These are phyloP conservation scores for Diospyros lotus DNA, from an alignment of 148 eudicot genomes.

Conservation along the genomic window DNA sequence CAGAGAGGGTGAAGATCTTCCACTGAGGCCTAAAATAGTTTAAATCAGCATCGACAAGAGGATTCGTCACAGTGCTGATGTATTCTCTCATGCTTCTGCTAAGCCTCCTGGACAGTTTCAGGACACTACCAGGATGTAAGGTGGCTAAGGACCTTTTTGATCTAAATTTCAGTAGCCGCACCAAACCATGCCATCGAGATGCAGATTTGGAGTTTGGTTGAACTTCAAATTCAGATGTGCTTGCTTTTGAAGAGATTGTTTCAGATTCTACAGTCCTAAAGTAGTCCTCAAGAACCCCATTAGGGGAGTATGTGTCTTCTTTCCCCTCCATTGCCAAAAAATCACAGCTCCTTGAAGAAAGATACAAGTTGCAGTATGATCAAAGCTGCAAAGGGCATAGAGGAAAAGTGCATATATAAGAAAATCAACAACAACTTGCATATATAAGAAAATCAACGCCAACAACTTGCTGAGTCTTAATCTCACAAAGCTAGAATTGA, in stretches of 20 bases:
- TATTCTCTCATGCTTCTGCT: constrained; percentile 60
- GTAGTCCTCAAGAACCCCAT: constrained; percentile 65
- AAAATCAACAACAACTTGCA: too few relatives aligned
- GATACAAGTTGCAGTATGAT: not conserved
- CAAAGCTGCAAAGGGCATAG: not conserved
- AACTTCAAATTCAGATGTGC: constrained; percentile 48
- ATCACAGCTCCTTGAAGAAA: constrained; percentile 9
- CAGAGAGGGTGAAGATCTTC: constrained; percentile 45
- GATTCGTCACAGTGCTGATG: constrained; percentile 13
- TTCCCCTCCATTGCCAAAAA: constrained; percentile 34
- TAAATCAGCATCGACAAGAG: constrained; percentile 22
- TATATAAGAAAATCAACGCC: too few relatives aligned
- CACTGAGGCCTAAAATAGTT: constrained; percentile 37
- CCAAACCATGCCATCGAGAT: constrained; percentile 43
- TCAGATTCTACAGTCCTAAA: constrained; percentile 56
- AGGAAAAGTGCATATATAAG: not conserved
- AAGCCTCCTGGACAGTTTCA: constrained; percentile 56
- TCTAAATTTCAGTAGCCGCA: constrained; percentile 45
- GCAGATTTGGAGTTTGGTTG: constrained; percentile 19
- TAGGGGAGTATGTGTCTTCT: constrained; percentile 51
- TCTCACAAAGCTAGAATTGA: too few relatives aligned
- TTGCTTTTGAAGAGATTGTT: constrained; percentile 46
- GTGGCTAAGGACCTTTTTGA: constrained; percentile 42
- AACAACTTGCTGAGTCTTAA: too few relatives aligned
- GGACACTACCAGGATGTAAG: constrained; percentile 37